Percentiles rank a stretch among this genome's conserved stretches.
phyloP scores from a whole-genome alignment of 2,329 filamentous ascomycete genomes.

The Chlorencoelia australis region DNA sequence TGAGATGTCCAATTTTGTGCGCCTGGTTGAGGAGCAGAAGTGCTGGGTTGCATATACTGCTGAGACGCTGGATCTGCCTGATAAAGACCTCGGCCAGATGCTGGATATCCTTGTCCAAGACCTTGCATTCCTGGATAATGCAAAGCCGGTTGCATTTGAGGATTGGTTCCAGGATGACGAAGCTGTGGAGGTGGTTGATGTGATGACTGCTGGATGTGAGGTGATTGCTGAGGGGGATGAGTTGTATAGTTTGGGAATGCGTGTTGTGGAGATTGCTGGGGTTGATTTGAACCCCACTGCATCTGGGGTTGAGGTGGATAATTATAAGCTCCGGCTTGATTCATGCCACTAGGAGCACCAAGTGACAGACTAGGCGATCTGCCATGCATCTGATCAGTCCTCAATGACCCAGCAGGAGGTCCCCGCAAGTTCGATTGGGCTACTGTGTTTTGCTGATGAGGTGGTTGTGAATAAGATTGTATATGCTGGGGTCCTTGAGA shows the following conservation, averaged over 20 bases:
- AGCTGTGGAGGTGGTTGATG: constrained; percentile 50
- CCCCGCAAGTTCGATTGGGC: constrained; percentile 63
- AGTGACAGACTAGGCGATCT: constrained; percentile 52
- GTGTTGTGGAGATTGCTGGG: constrained; percentile 51
- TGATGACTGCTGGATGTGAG: constrained; percentile 52
- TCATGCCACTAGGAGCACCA: constrained; percentile 43
- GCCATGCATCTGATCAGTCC: constrained; percentile 48
- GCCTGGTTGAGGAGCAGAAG: constrained; percentile 28
- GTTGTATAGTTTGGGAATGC: constrained; percentile 4
- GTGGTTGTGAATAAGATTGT: constrained; percentile 59
- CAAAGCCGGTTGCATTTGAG: constrained; percentile 48
- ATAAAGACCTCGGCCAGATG: constrained; percentile 48
- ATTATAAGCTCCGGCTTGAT: constrained; percentile 42
- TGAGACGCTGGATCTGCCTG: constrained; percentile 52
- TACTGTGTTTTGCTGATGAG: constrained; percentile 62
- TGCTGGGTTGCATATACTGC: constrained; percentile 57
- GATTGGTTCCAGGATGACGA: constrained; percentile 43
- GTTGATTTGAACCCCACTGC: constrained; percentile 52
- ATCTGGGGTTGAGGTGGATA: constrained; percentile 52
- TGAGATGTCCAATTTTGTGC: constrained; percentile 26
- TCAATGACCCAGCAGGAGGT: constrained; percentile 48
- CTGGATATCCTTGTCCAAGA: constrained; percentile 47
- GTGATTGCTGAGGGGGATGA: constrained; percentile 12
- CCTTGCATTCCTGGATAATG: constrained; percentile 54
- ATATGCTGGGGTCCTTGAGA: constrained; percentile 33